Evolutionary conservation across 2,329 filamentous ascomycete species (phyloP).

Genomic region (Trichoderma pleuroti): DNA sequence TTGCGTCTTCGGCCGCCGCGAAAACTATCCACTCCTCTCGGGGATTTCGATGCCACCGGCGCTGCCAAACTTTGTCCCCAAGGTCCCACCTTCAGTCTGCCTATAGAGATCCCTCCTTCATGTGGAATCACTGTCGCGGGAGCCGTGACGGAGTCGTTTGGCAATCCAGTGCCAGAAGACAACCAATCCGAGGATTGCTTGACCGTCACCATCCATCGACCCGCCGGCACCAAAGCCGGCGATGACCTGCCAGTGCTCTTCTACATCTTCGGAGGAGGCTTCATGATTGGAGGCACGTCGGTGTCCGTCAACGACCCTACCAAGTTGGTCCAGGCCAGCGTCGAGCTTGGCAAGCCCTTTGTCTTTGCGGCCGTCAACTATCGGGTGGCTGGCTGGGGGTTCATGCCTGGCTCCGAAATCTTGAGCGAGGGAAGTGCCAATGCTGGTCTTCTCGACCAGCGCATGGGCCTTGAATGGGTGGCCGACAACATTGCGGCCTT

Average conservation of each 20-base stretch:
- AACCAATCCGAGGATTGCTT: conserved; percentile 56
- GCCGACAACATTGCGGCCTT: conserved; percentile 63
- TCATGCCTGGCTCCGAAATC: conserved; percentile 66
- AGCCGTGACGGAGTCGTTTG: neutral
- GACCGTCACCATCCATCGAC: conserved; percentile 57
- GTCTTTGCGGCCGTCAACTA: conserved; percentile 78
- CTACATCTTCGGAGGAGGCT: conserved; percentile 69
- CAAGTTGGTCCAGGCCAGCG: neutral
- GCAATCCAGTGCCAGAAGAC: neutral
- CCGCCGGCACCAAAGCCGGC: conserved; percentile 49
- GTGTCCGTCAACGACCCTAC: conserved; percentile 33
- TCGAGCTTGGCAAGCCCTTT: conserved; percentile 45
- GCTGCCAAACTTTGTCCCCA: conserved; percentile 54
- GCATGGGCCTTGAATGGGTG: conserved; percentile 70
- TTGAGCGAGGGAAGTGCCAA: conserved; percentile 65
- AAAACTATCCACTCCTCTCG: conserved; percentile 48
- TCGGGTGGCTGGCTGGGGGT: conserved; percentile 66
- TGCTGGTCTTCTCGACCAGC: conserved; percentile 68
- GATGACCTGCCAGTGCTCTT: conserved; percentile 64
- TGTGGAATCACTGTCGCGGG: no score
- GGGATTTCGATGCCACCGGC: conserved; percentile 56
- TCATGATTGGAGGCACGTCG: conserved; percentile 40
- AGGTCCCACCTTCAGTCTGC: neutral
- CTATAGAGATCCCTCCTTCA: no score
- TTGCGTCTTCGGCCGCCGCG: conserved; percentile 65